phyloP scores from a whole-genome alignment of 177 flowering plant genomes.

The Vitis hybrid region DNA sequence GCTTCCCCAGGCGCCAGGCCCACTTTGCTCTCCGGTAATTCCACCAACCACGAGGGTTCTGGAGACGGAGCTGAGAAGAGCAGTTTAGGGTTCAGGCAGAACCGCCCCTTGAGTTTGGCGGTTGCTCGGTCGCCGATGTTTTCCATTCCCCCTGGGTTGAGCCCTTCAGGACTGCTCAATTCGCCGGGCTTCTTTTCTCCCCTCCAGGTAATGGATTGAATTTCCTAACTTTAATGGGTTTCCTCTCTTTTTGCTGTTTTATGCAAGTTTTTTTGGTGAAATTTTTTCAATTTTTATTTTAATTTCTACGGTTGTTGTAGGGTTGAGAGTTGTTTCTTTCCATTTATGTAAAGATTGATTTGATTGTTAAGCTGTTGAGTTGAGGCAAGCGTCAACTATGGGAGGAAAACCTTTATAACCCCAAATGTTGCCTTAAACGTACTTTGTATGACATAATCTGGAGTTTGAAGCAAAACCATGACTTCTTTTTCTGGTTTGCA shows the following conservation, averaged over 20 bases:
- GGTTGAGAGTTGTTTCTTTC: no score
- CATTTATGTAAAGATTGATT: no score
- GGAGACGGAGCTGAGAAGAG: conserved; percentile 12
- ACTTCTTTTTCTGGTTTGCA: no score
- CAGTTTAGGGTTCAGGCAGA: conserved; percentile 51
- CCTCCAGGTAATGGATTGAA: conserved; percentile 46
- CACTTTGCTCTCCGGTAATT: conserved; percentile 1
- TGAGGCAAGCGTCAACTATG: no score
- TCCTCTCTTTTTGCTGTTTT: not conserved
- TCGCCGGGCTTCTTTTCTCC: conserved; percentile 78
- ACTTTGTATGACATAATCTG: no score
- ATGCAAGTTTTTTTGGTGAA: no score
- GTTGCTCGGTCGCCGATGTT: conserved; percentile 56
- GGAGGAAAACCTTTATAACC: no score
- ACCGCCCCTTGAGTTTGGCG: conserved; percentile 56
- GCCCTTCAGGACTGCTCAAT: conserved; percentile 75
- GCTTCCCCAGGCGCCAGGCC: conserved; percentile 53
- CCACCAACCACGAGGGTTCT: conserved; percentile 5
- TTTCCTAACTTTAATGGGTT: not conserved
- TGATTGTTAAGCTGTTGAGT: no score
- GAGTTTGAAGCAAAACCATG: no score
- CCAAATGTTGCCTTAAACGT: no score
- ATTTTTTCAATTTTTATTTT: no score
- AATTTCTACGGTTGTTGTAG: no score
- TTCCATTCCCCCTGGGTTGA: conserved; percentile 76